phyloP scores from a whole-genome alignment of 208 protist genomes.

The Naegleria lovaniensis region DNA sequence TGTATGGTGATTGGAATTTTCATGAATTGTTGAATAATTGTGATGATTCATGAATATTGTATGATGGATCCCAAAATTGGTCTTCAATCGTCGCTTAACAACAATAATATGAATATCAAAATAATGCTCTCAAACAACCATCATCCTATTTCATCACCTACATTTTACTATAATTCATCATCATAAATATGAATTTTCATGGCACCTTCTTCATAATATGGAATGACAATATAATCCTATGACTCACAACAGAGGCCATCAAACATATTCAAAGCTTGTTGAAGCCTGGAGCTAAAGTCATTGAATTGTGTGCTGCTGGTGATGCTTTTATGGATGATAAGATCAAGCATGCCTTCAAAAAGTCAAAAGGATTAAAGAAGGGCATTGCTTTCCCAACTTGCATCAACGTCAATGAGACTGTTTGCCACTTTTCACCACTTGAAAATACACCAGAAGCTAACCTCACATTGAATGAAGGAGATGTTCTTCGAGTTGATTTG shows the following conservation, averaged over 20 bases:
- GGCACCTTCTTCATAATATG: too few species aligned
- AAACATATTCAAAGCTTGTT: background rate
- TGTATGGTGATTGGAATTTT: constrained; percentile 21
- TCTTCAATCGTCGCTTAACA: too few species aligned
- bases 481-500: constrained; percentile 97
- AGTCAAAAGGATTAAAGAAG: constrained; percentile 78
- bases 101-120: too few species aligned
- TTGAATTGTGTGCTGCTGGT: background rate
- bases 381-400: constrained; percentile 98
- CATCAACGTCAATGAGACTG: constrained; percentile 94
- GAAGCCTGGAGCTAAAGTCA: background rate
- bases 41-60: background rate
- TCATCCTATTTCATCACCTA: too few species aligned
- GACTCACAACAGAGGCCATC: background rate
- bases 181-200: too few species aligned
- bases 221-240: background rate
- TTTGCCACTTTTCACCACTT: constrained; percentile 95
- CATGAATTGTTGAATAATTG: background rate
- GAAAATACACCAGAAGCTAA: constrained; percentile 60
- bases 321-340: constrained; percentile 10
- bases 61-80: background rate
- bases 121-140: too few species aligned
- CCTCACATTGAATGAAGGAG: constrained; percentile 57
- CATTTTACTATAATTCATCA: too few species aligned
- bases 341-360: background rate